Base-by-base conservation (phyloP, 192 early-diverging fungal species). In the Gonapodya prolifera region DNA sequence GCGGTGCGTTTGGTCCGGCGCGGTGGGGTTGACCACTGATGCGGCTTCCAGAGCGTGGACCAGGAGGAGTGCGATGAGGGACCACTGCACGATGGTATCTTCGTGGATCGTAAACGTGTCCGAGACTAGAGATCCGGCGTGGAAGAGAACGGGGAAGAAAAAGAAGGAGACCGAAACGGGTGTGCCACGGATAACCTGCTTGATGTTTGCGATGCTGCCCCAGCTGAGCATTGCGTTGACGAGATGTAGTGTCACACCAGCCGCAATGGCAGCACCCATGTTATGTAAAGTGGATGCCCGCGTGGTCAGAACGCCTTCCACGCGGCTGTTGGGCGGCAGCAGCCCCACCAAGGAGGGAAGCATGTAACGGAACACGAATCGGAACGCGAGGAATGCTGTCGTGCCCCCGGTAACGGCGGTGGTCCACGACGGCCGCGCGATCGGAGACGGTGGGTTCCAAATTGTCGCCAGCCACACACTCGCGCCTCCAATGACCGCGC, bases 21-120 rank as follows among this genome's bases (percentile, higher is more conserved):
- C n/a, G n/a, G n/a, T n/a, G n/a, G n/a, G n/a, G n/a, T n/a, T n/a
- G n/a, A n/a, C n/a, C n/a, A n/a, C n/a, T n/a, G n/a, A n/a, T n/a
- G n/a, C n/a, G n/a, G n/a, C n/a, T n/a, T n/a, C n/a, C n/a, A n/a
- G n/a, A n/a, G n/a, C n/a, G n/a, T n/a, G n/a, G n/a, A n/a, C n/a
- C n/a, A n/a, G n/a, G n/a, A n/a, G n/a, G 77, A 94, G 87, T 0
- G 91, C 89, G 75, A 92, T 91, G 1, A 90, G 73, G 18, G 94
- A 81, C 78, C 89, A 91, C 0, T 87, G 80, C 23, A 89, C 86
- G 30, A 93, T 85, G 35, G 85, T 83, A 78, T 97, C 95, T 83
- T 99, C 96, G 85, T 86, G 91, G 34, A 97, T 86, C 0, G 94
- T 95, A 79, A 92, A 96, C 79, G 92, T 95, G 83, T 99, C 95